Evolutionary conservation across 2,329 filamentous ascomycete genomes (phyloP).

Genomic region (Bertia moriformis): DNA sequence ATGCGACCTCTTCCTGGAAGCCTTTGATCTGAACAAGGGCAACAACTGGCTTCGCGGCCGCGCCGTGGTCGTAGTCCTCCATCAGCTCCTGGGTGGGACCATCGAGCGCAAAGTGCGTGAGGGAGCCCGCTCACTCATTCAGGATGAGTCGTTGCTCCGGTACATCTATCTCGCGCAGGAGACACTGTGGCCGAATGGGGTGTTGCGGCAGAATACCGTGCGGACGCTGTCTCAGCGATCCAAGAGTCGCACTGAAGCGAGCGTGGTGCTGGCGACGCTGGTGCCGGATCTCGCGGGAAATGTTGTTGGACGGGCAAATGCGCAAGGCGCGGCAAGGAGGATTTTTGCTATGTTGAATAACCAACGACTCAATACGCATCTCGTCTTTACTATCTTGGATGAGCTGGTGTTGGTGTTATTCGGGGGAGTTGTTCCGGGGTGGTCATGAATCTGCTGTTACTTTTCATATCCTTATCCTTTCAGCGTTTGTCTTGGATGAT

Average conservation of each 20-base stretch:
- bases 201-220: conserved; percentile 31
- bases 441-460: too few species aligned
- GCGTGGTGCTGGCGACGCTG: conserved; percentile 74
- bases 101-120: conserved; percentile 93
- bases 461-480: too few species aligned
- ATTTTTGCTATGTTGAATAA: conserved; percentile 90
- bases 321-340: conserved; percentile 74
- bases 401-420: neutral
- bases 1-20: conserved; percentile 90
- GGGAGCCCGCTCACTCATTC: conserved; percentile 55
- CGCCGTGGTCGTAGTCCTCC: conserved; percentile 87
- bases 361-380: conserved; percentile 50
- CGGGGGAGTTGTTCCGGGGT: too few species aligned
- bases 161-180: conserved; percentile 65
- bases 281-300: conserved; percentile 82
- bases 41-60: conserved; percentile 95
- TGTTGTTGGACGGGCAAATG: conserved; percentile 85
- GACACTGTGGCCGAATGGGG: conserved; percentile 67
- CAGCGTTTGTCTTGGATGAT: too few species aligned
- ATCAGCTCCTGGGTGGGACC: conserved; percentile 87
- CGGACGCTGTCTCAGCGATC: conserved; percentile 62
- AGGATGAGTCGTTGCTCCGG: conserved; percentile 64
- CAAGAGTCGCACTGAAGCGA: conserved; percentile 72
- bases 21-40: conserved; percentile 84
- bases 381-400: neutral